Evolutionary conservation across 129 eudicot species (phyloP), one percentile per base, ranked within the genome.

Genomic region (Centella asiatica): DNA sequence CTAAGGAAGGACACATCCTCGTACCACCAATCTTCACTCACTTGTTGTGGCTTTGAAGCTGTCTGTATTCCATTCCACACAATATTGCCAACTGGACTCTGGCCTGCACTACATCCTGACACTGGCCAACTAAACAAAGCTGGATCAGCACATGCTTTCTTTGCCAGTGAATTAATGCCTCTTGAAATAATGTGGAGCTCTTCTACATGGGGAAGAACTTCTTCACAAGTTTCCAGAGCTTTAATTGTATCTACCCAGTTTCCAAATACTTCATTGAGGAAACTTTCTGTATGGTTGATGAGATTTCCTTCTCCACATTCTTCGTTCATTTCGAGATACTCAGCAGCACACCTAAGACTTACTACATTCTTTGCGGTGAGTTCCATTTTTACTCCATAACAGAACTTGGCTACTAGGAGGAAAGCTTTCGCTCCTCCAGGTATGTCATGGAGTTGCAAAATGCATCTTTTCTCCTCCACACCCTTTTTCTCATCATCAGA

Each of bases 21-120:
- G 17, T 81, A 79, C 96, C 96, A 88, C 96, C 96, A 88, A 78
- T 81, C 95, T 48, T 71, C 80, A 19, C 67, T 56, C 36, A 68
- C 28, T 1, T 62, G 48, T 2, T 47, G 58, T 25, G 75, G 27
- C 56, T 72, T 66, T 19, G 82, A 61, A 20, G 66, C 37, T 23
- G 81, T 74, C 57, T 65, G 67, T 45, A 83, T 78, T 18, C 90
- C 90, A 10, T 87, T 87, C 95, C 83, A 81, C 24, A 86, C 12
- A 5, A 40, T 48, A 0, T 74, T 66, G 36, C 65, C 73, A 20
- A 33, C 67, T 19, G 83, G 84, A 60, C 72, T 83, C 49, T 74
- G 79, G 40, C 61, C 65, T 23, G 72, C 60, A 22, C 64, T 65
- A 6, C 12, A 18, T 23, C 32, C 72, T 32, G 78, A 57, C 2